Percentiles rank a stretch among this genome's conserved stretches.
phyloP scores from a whole-genome alignment of 176 grass and related monocot genomes.

The Otatea glauca region DNA sequence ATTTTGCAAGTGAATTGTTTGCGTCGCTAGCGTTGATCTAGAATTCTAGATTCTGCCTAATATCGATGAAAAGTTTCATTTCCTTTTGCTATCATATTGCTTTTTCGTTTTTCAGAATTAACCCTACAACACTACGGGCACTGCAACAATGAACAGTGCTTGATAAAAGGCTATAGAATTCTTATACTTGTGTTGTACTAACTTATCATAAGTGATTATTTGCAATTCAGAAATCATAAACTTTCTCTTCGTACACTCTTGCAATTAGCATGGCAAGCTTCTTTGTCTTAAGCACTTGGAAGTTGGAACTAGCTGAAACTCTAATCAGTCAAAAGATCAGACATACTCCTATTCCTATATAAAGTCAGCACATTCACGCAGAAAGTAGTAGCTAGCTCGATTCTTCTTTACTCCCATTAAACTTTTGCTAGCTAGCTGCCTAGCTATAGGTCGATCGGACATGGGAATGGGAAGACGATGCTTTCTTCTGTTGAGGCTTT shows the following conservation, averaged over 20 bases:
- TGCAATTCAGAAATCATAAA: background rate
- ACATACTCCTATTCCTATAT: background rate
- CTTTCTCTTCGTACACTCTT: background rate
- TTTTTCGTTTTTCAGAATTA: background rate
- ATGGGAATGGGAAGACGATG: constrained; percentile 3
- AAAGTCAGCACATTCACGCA: constrained; percentile 10
- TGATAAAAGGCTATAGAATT: background rate
- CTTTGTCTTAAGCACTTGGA: constrained; percentile 33
- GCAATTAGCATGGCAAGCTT: background rate
- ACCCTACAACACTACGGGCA: background rate
- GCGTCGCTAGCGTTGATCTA: background rate
- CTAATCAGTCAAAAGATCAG: background rate
- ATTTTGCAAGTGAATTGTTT: background rate
- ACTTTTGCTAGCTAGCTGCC: background rate
- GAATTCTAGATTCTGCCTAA: background rate
- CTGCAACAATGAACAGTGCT: background rate
- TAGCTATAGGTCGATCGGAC: background rate
- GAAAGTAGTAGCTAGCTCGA: background rate
- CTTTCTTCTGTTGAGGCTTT: constrained; percentile 5
- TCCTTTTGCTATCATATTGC: background rate
- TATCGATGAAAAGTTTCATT: background rate
- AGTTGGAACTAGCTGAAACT: constrained; percentile 18
- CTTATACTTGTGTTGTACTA: background rate
- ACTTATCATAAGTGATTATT: background rate
- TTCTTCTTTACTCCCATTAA: background rate